Evolutionary conservation across 108 stramenopile genomes (phyloP), one percentile per base, ranked within the genome.

Genomic region (Nitzschia sp.): DNA sequence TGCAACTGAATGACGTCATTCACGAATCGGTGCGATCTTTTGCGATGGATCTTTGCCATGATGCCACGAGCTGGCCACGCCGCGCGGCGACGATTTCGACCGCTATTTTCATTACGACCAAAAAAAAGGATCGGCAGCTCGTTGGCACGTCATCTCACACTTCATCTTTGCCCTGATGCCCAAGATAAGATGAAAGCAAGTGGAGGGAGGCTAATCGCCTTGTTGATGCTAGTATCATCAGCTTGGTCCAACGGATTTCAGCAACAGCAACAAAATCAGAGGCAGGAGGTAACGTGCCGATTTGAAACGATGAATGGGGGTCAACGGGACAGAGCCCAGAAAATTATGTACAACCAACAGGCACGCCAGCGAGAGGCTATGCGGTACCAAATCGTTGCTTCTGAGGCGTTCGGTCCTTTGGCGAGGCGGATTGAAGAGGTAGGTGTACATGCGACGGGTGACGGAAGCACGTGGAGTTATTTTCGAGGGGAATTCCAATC

Each of bases 301-400:
- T 51, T 9, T 9, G 49, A 51, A 19, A 51, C 11, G 21, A 51
- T 19, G 4, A 19, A 51, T n/a, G 21, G n/a, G 4, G 21, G 49
- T 23, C 49, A 45, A 26, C n/a, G n/a, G n/a, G 72, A 72, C 2
- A 31, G 29, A 32, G 81, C 81, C 5, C 65, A 68, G 18, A 66
- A 67, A 21, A 82, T 74, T 45, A 76, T 82, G 81, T 77, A 58
- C 68, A 73, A 70, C 30, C 81, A 82, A 48, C 76, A 77, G 24
- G 33, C 72, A 2, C 23, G 68, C 21, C 57, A 77, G 46, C 72
- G 83, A 35, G 73, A 80, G 70, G 54, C 68, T 9, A 81, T 76
- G 63, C 55, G 72, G 19, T 86, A 86, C 58, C 79, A 79, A 58
- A 82, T 86, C 24, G 73, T 85, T 66, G 77, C 85, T 0, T 81